Percentiles rank a stretch among this genome's conserved stretches.
phyloP scores from a whole-genome alignment of 2,329 filamentous ascomycete species.

The Clonostachys rhizophaga region DNA sequence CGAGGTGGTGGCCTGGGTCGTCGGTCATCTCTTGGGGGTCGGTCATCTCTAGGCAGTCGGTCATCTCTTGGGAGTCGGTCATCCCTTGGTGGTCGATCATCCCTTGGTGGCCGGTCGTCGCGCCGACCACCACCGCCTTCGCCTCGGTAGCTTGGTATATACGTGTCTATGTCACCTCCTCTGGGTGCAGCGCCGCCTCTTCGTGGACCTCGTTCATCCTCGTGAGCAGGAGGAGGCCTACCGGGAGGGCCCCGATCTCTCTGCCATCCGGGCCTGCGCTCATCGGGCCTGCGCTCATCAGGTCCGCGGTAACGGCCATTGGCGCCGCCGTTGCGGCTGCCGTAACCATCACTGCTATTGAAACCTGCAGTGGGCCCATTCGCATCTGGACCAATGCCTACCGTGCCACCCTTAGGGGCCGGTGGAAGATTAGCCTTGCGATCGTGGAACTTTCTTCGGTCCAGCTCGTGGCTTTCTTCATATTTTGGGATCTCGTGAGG shows the following conservation, averaged over 20 bases:
- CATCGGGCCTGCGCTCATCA: constrained; percentile 39
- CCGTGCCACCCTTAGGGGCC: constrained; percentile 85
- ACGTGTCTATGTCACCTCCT: constrained; percentile 38
- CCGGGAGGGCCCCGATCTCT: constrained; percentile 46
- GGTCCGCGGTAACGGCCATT: constrained; percentile 37
- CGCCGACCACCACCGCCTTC: constrained; percentile 19
- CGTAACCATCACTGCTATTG: constrained; percentile 45
- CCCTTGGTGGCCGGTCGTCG: constrained; percentile 16
- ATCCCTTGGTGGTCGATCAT: constrained; percentile 16
- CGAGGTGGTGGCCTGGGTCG: constrained; percentile 16
- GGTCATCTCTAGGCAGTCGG: constrained; percentile 10
- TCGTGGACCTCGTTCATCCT: constrained; percentile 32
- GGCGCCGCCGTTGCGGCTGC: constrained; percentile 40
- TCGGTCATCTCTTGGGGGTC: constrained; percentile 12
- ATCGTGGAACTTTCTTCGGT: constrained; percentile 84
- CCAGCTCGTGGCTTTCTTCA: constrained; percentile 95
- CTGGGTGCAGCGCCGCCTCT: constrained; percentile 18
- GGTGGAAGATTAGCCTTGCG: constrained; percentile 81
- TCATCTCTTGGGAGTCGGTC: constrained; percentile 13
- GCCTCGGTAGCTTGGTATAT: constrained; percentile 41
- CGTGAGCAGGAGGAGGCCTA: constrained; percentile 19
- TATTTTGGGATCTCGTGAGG: constrained; percentile 88
- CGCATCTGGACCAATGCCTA: constrained; percentile 65
- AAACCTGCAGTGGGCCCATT: constrained; percentile 41
- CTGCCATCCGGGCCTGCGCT: constrained; percentile 49